Percentiles rank a stretch among this genome's conserved stretches.
phyloP scores from a whole-genome alignment of 2,329 filamentous ascomycete genomes.

The Venturia carpophila region DNA sequence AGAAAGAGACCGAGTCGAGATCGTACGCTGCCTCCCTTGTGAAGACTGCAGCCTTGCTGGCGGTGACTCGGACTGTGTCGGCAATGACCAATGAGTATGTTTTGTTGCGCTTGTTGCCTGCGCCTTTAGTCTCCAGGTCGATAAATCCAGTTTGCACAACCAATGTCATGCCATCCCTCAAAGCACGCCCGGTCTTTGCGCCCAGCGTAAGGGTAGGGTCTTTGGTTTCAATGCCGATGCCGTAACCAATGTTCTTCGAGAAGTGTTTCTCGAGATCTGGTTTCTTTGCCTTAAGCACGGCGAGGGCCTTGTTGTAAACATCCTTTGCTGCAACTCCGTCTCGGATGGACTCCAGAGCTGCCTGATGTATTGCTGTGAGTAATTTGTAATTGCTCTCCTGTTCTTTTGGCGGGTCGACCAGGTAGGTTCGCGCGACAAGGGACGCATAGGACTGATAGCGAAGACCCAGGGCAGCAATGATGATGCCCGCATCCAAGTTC shows the following conservation, averaged over 20 bases:
- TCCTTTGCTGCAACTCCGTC: conserved; percentile 84
- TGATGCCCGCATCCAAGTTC: conserved; percentile 82
- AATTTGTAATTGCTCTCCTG: conserved; percentile 94
- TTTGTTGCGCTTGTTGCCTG: conserved; percentile 84
- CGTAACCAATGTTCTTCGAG: conserved; percentile 82
- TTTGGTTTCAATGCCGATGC: conserved; percentile 85
- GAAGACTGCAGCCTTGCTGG: conserved; percentile 74
- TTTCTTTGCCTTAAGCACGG: conserved; percentile 77
- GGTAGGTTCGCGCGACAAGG: conserved; percentile 83
- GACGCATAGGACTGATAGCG: conserved; percentile 96
- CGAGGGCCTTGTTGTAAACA: conserved; percentile 79
- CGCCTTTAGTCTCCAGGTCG: conserved; percentile 77
- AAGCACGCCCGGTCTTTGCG: conserved; percentile 69
- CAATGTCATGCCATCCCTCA: conserved; percentile 97
- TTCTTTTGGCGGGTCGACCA: conserved; percentile 93
- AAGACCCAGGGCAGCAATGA: conserved; percentile 83
- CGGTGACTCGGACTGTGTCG: conserved; percentile 84
- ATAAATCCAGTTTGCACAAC: conserved; percentile 83
- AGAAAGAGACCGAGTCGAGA: conserved; percentile 91
- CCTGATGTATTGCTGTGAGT: conserved; percentile 72
- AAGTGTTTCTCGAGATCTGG: conserved; percentile 95
- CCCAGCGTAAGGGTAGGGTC: conserved; percentile 79
- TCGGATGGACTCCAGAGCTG: conserved; percentile 82
- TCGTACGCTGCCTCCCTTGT: conserved; percentile 88
- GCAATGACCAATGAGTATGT: conserved; percentile 83